Conservation (phyloP, 352 stramenopile genomes). For the Phytophthora fragariaefolia region DNA sequence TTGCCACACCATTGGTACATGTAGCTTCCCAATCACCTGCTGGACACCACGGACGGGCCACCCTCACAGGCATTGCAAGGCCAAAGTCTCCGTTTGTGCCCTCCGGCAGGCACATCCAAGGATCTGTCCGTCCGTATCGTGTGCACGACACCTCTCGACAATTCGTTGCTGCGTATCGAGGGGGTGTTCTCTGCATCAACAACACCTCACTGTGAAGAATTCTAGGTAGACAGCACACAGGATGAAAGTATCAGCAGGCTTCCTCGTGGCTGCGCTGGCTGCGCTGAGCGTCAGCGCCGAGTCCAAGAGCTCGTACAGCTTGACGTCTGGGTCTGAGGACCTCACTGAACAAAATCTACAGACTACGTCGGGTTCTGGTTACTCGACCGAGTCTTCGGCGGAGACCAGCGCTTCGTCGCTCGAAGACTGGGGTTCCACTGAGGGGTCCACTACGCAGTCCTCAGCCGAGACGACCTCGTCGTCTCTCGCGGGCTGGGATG, state of each 20-base stretch:
- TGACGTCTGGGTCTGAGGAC: slow-evolving; percentile 17
- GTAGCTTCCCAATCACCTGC: slow-evolving; percentile 25
- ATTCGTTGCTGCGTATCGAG: slow-evolving; percentile 19
- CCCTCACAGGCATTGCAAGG: slow-evolving; percentile 10
- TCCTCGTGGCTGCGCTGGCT: slow-evolving; percentile 31
- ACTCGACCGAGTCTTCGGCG: slow-evolving; percentile 6
- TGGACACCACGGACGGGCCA: slow-evolving; percentile 22
- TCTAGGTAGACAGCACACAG: slow-evolving; percentile 24
- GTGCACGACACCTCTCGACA: slow-evolving; percentile 31
- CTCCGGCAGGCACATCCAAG: slow-evolving; percentile 27
- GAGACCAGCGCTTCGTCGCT: slow-evolving; percentile 21
- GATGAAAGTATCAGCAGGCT: slow-evolving; percentile 36
- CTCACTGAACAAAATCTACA: slow-evolving; percentile 15
- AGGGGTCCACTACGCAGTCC: slow-evolving; percentile 1
- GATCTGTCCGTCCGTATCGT: slow-evolving; percentile 33
- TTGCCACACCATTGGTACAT: slow-evolving; percentile 11
- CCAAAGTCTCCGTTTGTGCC: slow-evolving; percentile 21
- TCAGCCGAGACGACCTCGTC: slow-evolving; percentile 14
- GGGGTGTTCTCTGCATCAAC: slow-evolving; percentile 16
- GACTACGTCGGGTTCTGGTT: slow-evolving; percentile 11
- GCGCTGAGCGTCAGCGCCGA: slow-evolving; percentile 15
- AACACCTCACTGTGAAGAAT: slow-evolving; percentile 33
- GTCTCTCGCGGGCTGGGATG: slow-evolving; percentile 1
- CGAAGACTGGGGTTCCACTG: slow-evolving; percentile 9
- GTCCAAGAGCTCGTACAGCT: slow-evolving; percentile 4